These are phyloP conservation scores for Coniella vitis DNA, from an alignment of 2,329 filamentous ascomycete genomes.

Conservation along the genomic window DNA sequence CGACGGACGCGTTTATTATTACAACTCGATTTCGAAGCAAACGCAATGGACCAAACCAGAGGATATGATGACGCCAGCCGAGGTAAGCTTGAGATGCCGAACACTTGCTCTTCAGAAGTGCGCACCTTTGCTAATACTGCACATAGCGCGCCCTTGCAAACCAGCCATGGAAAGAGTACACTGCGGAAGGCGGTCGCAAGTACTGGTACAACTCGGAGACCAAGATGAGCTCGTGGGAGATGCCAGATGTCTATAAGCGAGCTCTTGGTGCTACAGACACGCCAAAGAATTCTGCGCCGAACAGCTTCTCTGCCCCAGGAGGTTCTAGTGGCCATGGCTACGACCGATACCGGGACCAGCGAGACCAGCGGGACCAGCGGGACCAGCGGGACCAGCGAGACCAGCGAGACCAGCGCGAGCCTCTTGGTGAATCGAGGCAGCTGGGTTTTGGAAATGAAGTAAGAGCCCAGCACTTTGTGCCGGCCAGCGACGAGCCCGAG, in stretches of 20 bases:
- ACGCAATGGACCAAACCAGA: constrained; percentile 94
- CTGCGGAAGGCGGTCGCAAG: constrained; percentile 74
- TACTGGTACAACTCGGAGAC: constrained; percentile 96
- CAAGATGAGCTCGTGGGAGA: constrained; percentile 89
- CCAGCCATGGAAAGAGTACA: constrained; percentile 91
- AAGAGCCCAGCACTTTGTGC: constrained; percentile 52
- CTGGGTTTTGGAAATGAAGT: constrained; percentile 50
- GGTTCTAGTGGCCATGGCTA: constrained; percentile 28
- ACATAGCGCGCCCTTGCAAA: constrained; percentile 67
- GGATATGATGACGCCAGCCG: constrained; percentile 75
- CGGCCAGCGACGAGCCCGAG: constrained; percentile 65
- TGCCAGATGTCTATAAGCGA: constrained; percentile 75
- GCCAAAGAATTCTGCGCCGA: constrained; percentile 35
- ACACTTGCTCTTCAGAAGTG: constrained; percentile 15
- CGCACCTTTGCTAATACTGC: constrained; percentile 4
- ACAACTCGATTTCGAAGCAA: constrained; percentile 75
- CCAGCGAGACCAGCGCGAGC: constrained; percentile 23
- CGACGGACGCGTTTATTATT: constrained; percentile 86
- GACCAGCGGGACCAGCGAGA: no score
- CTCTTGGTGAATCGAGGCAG: constrained; percentile 49
- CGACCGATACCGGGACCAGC: constrained; percentile 17
- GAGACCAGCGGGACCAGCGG: constrained; percentile 10
- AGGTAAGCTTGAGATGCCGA: constrained; percentile 48
- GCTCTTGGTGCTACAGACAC: constrained; percentile 56
- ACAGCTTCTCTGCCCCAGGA: constrained; percentile 37